These are phyloP conservation scores for Suillus hirtellus DNA, from an alignment of 768 basidiomycete genomes.

Conservation along the genomic window DNA sequence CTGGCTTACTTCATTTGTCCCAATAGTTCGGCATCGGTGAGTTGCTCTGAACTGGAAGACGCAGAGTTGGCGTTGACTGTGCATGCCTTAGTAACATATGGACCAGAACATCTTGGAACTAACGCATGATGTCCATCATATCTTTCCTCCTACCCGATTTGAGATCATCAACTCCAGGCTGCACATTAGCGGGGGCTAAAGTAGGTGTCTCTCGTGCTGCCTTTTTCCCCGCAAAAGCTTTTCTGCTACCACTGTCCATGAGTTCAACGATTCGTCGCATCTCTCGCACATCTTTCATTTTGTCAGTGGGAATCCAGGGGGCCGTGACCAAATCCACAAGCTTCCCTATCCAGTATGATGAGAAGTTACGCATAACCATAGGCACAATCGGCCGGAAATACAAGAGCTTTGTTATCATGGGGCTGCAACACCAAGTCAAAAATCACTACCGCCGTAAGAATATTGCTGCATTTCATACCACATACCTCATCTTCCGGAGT, in stretches of 20 bases:
- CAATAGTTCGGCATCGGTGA: slow-evolving; percentile 26
- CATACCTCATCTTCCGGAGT: slow-evolving; percentile 1
- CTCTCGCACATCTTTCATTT: background rate
- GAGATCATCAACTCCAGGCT: slow-evolving; percentile 14
- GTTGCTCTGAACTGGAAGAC: slow-evolving; percentile 20
- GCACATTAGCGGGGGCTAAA: background rate
- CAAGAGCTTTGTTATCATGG: background rate
- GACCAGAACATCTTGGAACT: slow-evolving; percentile 6
- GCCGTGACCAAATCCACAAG: background rate
- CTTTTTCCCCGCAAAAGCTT: slow-evolving; percentile 24
- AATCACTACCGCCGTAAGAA: background rate
- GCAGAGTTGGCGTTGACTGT: slow-evolving; percentile 27
- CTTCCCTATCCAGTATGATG: slow-evolving; percentile 3
- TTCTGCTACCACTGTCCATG: slow-evolving; percentile 18
- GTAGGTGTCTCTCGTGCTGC: slow-evolving; percentile 12
- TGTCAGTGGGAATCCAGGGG: background rate
- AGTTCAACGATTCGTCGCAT: slow-evolving; percentile 15
- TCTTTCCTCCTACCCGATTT: slow-evolving; percentile 18
- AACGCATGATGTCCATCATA: slow-evolving; percentile 32
- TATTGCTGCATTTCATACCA: background rate
- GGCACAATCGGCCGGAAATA: slow-evolving; percentile 1
- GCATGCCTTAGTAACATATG: background rate
- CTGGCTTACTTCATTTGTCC: slow-evolving; percentile 29
- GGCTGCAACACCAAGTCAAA: background rate
- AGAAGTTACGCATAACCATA: background rate